Base-by-base conservation (phyloP, 371 early-diverging fungal species). In the Blakeslea trispora region DNA sequence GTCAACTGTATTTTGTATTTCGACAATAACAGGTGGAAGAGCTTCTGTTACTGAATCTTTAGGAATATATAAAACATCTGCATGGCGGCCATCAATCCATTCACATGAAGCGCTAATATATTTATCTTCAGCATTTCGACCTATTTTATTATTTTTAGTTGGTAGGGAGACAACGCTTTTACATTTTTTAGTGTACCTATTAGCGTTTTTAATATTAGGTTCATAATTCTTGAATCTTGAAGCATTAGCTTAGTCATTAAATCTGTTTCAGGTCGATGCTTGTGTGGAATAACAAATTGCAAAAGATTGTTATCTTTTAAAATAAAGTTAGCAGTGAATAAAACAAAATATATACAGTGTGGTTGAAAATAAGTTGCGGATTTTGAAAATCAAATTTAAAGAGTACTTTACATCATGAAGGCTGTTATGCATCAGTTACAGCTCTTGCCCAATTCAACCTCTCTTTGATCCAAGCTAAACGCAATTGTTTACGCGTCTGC, bases 1-100 rank as follows among this genome's bases (percentile, higher is more conserved):
- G 41, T 59, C 62, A 19, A 52, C 40, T 2, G 44, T 39, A 48
- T 64, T 55, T 31, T 55, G 54, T 22, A 56, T 47, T 31, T 61
- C 50, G 17, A 60, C 50, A 14, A 60, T 39, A 17, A 48, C 58
- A 41, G 54, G 50, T 24, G 57, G 55, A 23, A 55, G 54, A 23
- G 48, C 44, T 22, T 55, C 55, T n/a, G 61, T 62, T 39, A 35
- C 28, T 34, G 45, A 56, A 45, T 24, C 19, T 45, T 45, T 52
- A 14, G 66, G 63, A 35, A 37, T 44, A 34, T 59, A 50, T 40
- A 58, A 50, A 24, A 60, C 50, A 32, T 41, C 55, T 31, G 63
- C 50, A 45, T 59, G 50, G 21, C 31, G 41, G 14, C 79, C 78
- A 39, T 50, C 54, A 46, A 54, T 50, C 21, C 46, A 55, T 53